Percentiles rank a stretch among this genome's conserved stretches.
Evolutionary conservation across 371 early-diverging fungal genomes (phyloP).

Genomic region (Amoeboaphelidium occidentale): DNA sequence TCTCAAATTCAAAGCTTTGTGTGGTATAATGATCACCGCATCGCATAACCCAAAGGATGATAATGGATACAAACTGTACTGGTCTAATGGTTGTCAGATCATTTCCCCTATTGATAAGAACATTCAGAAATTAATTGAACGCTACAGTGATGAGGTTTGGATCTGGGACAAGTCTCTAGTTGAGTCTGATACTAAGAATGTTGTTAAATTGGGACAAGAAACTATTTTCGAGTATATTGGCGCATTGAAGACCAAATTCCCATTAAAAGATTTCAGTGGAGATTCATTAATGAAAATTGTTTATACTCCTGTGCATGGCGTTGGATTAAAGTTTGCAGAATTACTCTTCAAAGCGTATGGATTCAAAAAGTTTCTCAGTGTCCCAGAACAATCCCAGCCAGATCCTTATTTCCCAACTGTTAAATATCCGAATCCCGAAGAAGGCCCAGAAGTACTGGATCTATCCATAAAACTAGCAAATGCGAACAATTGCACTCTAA

Average conservation of each 20-base stretch:
- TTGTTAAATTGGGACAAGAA: constrained; percentile 1
- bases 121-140: constrained; percentile 40
- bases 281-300: constrained; percentile 15
- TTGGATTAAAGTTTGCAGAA: constrained; percentile 50
- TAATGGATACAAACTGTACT: constrained; percentile 90
- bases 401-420: constrained; percentile 88
- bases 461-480: constrained; percentile 54
- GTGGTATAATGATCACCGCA: constrained; percentile 94
- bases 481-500: constrained; percentile 22
- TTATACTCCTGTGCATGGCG: constrained; percentile 93
- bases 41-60: constrained; percentile 94
- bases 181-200: too few species aligned
- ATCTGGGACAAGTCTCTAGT: too few species aligned
- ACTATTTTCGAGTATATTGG: constrained; percentile 2
- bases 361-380: constrained; percentile 31
- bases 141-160: not conserved
- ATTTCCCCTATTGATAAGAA: constrained; percentile 65
- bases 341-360: constrained; percentile 38
- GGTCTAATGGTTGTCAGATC: constrained; percentile 38
- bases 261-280: not conserved
- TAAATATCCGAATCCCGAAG: constrained; percentile 55
- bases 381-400: constrained; percentile 36
- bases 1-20: constrained; percentile 37
- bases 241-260: not conserved
- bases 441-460: constrained; percentile 53